Evolutionary conservation across 257 asterid species (phyloP).

Genomic region (Datura wrightii): DNA sequence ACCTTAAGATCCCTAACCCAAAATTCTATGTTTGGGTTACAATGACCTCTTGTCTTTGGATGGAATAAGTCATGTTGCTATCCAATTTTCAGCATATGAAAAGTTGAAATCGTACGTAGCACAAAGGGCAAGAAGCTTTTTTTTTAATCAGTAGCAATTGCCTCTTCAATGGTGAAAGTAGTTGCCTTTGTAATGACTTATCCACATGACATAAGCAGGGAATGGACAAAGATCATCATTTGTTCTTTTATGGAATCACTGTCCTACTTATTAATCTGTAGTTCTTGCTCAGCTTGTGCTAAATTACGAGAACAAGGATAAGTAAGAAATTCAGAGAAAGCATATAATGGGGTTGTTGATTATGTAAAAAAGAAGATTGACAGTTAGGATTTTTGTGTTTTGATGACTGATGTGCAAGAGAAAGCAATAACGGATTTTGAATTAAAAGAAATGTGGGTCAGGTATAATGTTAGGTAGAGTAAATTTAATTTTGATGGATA

Average conservation of each 20-base stretch:
- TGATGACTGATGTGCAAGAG: too few species aligned
- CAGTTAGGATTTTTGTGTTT: too few species aligned
- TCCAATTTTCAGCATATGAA: conserved; percentile 98
- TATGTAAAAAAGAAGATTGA: conserved; percentile 58
- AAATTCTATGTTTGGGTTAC: conserved; percentile 35
- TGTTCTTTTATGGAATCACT: neutral
- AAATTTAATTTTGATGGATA: too few species aligned
- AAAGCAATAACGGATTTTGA: too few species aligned
- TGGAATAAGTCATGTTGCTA: conserved; percentile 92
- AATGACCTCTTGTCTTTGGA: conserved; percentile 96
- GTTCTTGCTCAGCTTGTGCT: conserved; percentile 64
- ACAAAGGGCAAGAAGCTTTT: conserved; percentile 52
- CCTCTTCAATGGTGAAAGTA: conserved; percentile 81
- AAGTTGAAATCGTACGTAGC: conserved; percentile 82
- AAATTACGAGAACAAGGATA: conserved; percentile 97
- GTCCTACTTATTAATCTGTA: neutral
- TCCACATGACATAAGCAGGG: conserved; percentile 81
- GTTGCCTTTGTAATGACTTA: conserved; percentile 87
- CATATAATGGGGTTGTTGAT: conserved; percentile 75
- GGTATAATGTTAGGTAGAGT: too few species aligned
- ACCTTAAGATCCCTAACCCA: too few species aligned
- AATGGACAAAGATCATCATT: conserved; percentile 24
- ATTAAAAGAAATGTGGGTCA: too few species aligned
- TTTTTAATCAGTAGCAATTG: conserved; percentile 50
- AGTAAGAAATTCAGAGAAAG: conserved; percentile 51